phyloP scores from a whole-genome alignment of 148 eudicot species.

The Camellia lanceoleosa region DNA sequence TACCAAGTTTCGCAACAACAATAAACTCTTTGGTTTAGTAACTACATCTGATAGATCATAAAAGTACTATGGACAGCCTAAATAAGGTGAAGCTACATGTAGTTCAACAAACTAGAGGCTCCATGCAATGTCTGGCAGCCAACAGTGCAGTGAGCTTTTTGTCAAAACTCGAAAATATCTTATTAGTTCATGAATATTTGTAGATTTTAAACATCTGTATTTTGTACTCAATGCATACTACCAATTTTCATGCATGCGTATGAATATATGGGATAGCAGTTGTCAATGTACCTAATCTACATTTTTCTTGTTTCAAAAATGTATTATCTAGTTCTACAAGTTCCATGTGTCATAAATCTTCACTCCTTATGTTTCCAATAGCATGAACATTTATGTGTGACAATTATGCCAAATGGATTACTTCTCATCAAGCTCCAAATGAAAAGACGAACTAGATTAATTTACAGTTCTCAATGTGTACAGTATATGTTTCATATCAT shows the following conservation, averaged over 20 bases:
- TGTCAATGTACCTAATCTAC: too few species aligned
- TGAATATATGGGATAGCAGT: not conserved
- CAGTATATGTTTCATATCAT: not conserved
- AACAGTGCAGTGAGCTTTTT: not conserved
- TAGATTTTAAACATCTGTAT: not conserved
- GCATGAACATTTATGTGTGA: too few species aligned
- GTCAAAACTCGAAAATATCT: not conserved
- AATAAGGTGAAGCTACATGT: not conserved
- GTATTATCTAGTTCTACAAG: too few species aligned
- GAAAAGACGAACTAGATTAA: too few species aligned
- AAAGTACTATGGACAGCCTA: too few species aligned
- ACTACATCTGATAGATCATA: too few species aligned
- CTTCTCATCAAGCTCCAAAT: too few species aligned
- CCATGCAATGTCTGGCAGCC: not conserved
- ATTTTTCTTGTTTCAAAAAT: too few species aligned
- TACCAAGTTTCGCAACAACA: not conserved
- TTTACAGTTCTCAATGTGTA: too few species aligned
- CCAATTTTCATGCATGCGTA: not conserved
- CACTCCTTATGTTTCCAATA: too few species aligned
- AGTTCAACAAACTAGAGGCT: not conserved
- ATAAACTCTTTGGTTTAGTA: not conserved
- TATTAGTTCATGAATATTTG: not conserved
- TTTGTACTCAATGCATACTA: not conserved
- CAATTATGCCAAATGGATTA: too few species aligned
- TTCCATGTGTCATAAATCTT: too few species aligned